Evolutionary conservation across 495 filamentous ascomycete genomes (phyloP).

Genomic region (Neurospora cerealis): DNA sequence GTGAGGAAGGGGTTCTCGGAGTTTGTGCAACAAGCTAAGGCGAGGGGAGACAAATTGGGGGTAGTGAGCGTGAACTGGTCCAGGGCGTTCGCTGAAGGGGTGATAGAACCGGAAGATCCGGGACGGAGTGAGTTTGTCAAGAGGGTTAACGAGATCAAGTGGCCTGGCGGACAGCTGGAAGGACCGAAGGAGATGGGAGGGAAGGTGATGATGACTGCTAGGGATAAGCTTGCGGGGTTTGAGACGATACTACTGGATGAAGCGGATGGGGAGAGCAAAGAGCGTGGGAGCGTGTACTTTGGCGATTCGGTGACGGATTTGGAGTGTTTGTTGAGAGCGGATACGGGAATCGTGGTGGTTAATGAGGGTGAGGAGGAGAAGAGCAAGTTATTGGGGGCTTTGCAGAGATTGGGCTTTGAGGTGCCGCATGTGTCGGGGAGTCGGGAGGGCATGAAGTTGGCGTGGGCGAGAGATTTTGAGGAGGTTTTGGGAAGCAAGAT

Average conservation of each 20-base stretch:
- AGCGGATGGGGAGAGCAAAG: not conserved
- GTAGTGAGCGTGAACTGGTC: slow-evolving; percentile 40
- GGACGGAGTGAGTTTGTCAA: not conserved
- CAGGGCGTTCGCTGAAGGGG: slow-evolving; percentile 27
- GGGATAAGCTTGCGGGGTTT: slow-evolving; percentile 17
- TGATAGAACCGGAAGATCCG: slow-evolving; percentile 2
- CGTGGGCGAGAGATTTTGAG: slow-evolving; percentile 22
- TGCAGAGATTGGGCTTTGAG: slow-evolving; percentile 25
- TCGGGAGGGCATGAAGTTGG: slow-evolving; percentile 1
- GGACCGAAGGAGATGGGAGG: slow-evolving; percentile 22
- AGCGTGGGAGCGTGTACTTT: slow-evolving; percentile 15
- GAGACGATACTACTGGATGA: not conserved
- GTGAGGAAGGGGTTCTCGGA: slow-evolving; percentile 26
- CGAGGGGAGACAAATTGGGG: slow-evolving; percentile 18
- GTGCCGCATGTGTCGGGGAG: slow-evolving; percentile 23
- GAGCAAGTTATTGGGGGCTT: slow-evolving; percentile 23
- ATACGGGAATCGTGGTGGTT: slow-evolving; percentile 28
- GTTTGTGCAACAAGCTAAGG: slow-evolving; percentile 14
- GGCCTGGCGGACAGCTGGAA: slow-evolving; percentile 19
- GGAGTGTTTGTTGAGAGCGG: slow-evolving; percentile 26
- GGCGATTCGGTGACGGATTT: slow-evolving; percentile 28
- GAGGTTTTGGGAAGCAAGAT: slow-evolving; percentile 13
- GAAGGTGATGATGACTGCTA: slow-evolving; percentile 11
- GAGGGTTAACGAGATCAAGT: slow-evolving; percentile 22
- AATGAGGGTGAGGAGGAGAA: slow-evolving; percentile 14